These are phyloP conservation scores for Friedmanniomyces simplex DNA, from an alignment of 495 filamentous ascomycete genomes.

Conservation along the genomic window DNA sequence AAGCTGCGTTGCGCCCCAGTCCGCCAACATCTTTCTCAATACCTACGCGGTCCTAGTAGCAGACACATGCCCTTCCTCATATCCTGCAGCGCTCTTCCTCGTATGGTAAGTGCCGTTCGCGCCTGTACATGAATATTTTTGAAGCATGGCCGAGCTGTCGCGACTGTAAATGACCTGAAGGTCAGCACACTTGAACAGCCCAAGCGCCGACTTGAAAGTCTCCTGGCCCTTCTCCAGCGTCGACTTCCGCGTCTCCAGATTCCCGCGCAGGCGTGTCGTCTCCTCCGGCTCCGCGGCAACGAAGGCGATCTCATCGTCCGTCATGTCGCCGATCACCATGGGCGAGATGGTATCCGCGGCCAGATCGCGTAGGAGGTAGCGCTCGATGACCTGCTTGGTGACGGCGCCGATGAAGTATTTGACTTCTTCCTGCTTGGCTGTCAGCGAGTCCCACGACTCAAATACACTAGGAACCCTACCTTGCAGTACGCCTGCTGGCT, in stretches of 20 bases:
- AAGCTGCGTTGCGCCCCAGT: too few species aligned
- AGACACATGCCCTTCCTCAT: too few species aligned
- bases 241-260: conserved; percentile 18
- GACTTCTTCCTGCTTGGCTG: conserved; percentile 18
- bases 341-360: conserved; percentile 22
- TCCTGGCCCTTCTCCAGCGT: conserved; percentile 23
- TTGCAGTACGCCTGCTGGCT: conserved; percentile 16
- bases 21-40: too few species aligned
- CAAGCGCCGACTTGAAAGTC: conserved; percentile 20
- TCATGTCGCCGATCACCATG: conserved; percentile 18
- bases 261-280: conserved; percentile 12
- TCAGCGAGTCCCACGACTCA: too few species aligned
- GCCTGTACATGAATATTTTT: too few species aligned
- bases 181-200: neutral
- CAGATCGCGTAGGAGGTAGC: conserved; percentile 26
- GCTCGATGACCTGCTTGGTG: conserved; percentile 30
- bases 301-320: conserved; percentile 24
- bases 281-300: conserved; percentile 25
- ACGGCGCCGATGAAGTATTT: conserved; percentile 29
- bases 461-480: too few species aligned
- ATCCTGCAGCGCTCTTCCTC: too few species aligned
- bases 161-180: too few species aligned
- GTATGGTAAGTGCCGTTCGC: too few species aligned
- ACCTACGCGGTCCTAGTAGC: too few species aligned
- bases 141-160: too few species aligned